phyloP scores from a whole-genome alignment of 1,284 basidiomycete species.

The Phellopilus nigrolimitatus region DNA sequence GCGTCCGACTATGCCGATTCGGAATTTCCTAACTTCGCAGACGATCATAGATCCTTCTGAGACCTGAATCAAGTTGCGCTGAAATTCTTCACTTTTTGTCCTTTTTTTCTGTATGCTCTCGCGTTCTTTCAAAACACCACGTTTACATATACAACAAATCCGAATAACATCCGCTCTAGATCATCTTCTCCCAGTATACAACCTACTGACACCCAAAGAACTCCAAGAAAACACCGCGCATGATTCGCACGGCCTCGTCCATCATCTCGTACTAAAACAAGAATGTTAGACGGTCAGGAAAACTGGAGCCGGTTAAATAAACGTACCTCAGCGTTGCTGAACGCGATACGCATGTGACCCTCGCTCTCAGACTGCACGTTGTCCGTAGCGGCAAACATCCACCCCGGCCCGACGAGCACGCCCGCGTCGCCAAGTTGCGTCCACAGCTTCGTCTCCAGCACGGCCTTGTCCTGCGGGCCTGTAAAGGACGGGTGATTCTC shows the following conservation, averaged over 20 bases:
- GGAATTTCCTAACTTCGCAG: conserved; percentile 33
- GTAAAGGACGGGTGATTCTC: conserved; percentile 50
- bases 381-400: conserved; percentile 47
- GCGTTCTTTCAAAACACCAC: no score
- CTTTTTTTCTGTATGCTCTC: no score
- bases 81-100: no score
- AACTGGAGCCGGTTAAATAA: no score
- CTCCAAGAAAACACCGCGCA: conserved; percentile 31
- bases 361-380: conserved; percentile 25
- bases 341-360: conserved; percentile 62
- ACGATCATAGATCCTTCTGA: no score
- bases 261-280: conserved; percentile 35
- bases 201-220: conserved; percentile 22
- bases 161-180: no score
- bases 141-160: no score
- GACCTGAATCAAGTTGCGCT: no score
- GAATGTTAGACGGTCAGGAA: background rate
- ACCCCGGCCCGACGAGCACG: conserved; percentile 56
- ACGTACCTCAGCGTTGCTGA: conserved; percentile 52
- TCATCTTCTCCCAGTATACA: no score
- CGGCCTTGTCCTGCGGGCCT: conserved; percentile 31
- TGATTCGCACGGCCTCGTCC: conserved; percentile 42
- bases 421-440: conserved; percentile 52
- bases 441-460: conserved; percentile 53
- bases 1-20: conserved; percentile 24